Percentiles rank a stretch among this genome's conserved stretches.
phyloP scores from a whole-genome alignment of 768 basidiomycete genomes.

The Suillus placidus region DNA sequence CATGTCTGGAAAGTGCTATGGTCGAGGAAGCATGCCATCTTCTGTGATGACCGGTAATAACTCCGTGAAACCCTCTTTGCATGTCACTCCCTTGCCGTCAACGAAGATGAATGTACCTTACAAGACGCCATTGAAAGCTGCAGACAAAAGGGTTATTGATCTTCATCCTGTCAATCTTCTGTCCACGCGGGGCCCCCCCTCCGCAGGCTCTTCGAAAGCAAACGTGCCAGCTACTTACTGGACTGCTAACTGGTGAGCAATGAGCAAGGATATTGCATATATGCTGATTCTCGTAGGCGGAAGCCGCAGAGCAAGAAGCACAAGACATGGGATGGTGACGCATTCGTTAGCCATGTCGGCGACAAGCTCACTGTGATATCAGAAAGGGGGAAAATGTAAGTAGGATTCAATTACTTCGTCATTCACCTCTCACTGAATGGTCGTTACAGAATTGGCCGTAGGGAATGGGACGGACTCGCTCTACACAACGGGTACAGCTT shows the following conservation, averaged over 20 bases:
- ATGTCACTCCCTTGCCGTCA: slow-evolving; percentile 32
- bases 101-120: slow-evolving; percentile 25
- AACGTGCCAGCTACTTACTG: slow-evolving; percentile 46
- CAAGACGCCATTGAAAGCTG: slow-evolving; percentile 21
- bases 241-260: slow-evolving; percentile 68
- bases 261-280: slow-evolving; percentile 12
- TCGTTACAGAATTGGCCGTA: slow-evolving; percentile 58
- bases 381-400: slow-evolving; percentile 72
- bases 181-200: slow-evolving; percentile 19
- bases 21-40: slow-evolving; percentile 30
- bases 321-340: slow-evolving; percentile 87
- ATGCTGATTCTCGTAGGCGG: slow-evolving; percentile 50
- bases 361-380: slow-evolving; percentile 63
- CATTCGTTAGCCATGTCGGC: slow-evolving; percentile 54
- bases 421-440: slow-evolving; percentile 12
- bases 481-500: slow-evolving; percentile 44
- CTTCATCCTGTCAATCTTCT: slow-evolving; percentile 45
- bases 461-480: slow-evolving; percentile 58
- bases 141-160: slow-evolving; percentile 34
- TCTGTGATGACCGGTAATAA: slow-evolving; percentile 30
- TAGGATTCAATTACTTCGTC: slow-evolving; percentile 11
- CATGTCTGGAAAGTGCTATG: slow-evolving; percentile 68
- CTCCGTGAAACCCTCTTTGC: slow-evolving; percentile 18
- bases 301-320: slow-evolving; percentile 74
- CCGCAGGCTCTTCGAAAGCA: slow-evolving; percentile 11